Evolutionary conservation across 805 yeast species (phyloP).

Genomic region (Kodamaea jinghongensis): DNA sequence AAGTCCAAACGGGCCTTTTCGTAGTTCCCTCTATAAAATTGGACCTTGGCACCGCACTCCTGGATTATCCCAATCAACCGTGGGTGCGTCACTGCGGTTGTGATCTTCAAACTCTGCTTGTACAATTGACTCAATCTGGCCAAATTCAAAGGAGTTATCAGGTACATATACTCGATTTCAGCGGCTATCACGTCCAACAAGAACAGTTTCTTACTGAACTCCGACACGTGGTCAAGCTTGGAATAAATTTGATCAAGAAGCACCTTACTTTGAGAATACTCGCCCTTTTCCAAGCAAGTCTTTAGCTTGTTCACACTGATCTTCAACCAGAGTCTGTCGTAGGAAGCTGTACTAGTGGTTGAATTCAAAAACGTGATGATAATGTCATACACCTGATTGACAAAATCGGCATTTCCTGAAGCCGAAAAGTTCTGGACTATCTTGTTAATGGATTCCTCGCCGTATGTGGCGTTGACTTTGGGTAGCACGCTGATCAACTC

Average conservation of each 20-base stretch:
- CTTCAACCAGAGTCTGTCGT: constrained; percentile 36
- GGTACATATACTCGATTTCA: constrained; percentile 55
- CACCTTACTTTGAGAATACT: constrained; percentile 28
- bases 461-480: constrained; percentile 33
- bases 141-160: constrained; percentile 25
- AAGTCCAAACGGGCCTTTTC: constrained; percentile 63
- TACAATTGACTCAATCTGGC: constrained; percentile 48
- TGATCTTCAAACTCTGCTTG: constrained; percentile 39
- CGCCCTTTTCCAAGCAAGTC: constrained; percentile 27
- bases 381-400: constrained; percentile 28
- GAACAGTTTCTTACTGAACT: constrained; percentile 45
- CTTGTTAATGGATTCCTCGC: constrained; percentile 38
- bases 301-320: constrained; percentile 46
- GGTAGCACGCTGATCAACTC: constrained; percentile 22
- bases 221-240: constrained; percentile 38
- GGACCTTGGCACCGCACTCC: constrained; percentile 73
- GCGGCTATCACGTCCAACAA: constrained; percentile 64
- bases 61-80: constrained; percentile 67
- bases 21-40: constrained; percentile 58
- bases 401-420: constrained; percentile 26
- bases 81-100: constrained; percentile 73
- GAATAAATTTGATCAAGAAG: constrained; percentile 37
- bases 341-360: constrained; percentile 1
- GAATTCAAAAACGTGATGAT: constrained; percentile 25
- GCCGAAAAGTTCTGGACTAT: constrained; percentile 33